Evolutionary conservation across 768 basidiomycete species (phyloP).

Genomic region (Basidioascus undulatus): DNA sequence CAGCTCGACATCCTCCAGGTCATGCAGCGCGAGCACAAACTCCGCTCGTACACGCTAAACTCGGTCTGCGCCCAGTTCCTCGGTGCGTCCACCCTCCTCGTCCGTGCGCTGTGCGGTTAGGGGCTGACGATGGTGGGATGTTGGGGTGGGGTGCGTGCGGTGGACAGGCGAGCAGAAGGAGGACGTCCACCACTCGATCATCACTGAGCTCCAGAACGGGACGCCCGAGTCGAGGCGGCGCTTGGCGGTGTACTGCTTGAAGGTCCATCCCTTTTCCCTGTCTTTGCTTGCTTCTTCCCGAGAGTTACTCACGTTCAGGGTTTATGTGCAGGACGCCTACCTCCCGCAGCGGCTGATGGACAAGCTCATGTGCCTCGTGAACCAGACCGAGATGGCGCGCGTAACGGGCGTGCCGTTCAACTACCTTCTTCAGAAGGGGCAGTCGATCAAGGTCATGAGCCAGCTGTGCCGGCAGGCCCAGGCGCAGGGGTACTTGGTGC

Average conservation of each 20-base stretch:
- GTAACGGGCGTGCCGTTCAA: constrained; percentile 99
- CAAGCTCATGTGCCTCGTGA: constrained; percentile 97
- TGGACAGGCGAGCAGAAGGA: constrained; percentile 69
- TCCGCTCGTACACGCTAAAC: constrained; percentile 90
- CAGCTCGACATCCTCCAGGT: constrained; percentile 90
- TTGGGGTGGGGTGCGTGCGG: rapidly evolving
- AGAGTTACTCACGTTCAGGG: neutral
- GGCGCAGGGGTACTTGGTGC: constrained; percentile 71
- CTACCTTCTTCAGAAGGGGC: constrained; percentile 72
- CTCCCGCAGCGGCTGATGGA: constrained; percentile 86
- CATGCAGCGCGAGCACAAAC: constrained; percentile 95
- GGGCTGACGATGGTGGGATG: neutral
- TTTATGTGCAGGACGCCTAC: constrained; percentile 98
- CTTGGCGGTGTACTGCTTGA: constrained; percentile 89
- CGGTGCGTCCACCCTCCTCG: constrained; percentile 16
- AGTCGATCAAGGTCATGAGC: constrained; percentile 95
- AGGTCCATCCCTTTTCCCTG: constrained; percentile 27
- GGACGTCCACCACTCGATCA: constrained; percentile 94
- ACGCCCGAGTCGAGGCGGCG: constrained; percentile 78
- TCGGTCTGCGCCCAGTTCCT: constrained; percentile 94
- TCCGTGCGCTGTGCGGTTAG: neutral
- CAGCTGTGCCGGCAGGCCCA: constrained; percentile 86
- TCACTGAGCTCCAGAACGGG: constrained; percentile 92
- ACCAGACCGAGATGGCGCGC: constrained; percentile 96
- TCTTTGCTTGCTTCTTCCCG: no score